Conservation (phyloP, 306 rosid species). For the Castanospermum australe region DNA sequence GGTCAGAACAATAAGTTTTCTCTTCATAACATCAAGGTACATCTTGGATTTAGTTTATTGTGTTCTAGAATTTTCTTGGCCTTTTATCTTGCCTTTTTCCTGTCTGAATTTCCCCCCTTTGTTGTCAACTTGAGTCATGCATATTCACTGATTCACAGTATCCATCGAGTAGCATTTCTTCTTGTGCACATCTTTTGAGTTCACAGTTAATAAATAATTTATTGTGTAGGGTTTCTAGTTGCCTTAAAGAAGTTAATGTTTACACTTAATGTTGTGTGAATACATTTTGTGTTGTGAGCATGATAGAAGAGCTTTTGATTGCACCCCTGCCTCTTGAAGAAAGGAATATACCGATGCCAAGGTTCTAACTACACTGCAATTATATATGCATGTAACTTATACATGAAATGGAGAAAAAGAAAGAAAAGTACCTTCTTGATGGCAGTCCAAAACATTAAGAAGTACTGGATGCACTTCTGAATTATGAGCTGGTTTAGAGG, state of each 20-base stretch:
- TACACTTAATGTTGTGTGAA: neutral
- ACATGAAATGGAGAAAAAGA: neutral
- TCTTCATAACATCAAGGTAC: slow-evolving; percentile 82
- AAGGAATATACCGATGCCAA: neutral
- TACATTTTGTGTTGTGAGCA: neutral
- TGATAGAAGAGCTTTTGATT: neutral
- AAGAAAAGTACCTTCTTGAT: neutral
- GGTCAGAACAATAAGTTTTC: slow-evolving; percentile 71
- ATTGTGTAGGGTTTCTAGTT: neutral
- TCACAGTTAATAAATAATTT: neutral
- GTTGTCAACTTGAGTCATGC: slow-evolving; percentile 2
- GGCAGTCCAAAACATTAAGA: neutral
- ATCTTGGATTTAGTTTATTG: slow-evolving; percentile 20
- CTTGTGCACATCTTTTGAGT: neutral
- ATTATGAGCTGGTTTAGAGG: neutral
- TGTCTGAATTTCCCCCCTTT: neutral
- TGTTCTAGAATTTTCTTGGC: neutral
- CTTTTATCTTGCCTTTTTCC: neutral
- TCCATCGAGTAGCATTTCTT: neutral
- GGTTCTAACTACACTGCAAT: neutral
- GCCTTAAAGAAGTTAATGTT: neutral
- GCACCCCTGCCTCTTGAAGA: neutral
- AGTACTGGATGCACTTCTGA: neutral
- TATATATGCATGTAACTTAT: neutral
- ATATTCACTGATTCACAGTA: neutral